phyloP scores from a whole-genome alignment of 768 basidiomycete genomes.

The Crassisporium funariophilum region DNA sequence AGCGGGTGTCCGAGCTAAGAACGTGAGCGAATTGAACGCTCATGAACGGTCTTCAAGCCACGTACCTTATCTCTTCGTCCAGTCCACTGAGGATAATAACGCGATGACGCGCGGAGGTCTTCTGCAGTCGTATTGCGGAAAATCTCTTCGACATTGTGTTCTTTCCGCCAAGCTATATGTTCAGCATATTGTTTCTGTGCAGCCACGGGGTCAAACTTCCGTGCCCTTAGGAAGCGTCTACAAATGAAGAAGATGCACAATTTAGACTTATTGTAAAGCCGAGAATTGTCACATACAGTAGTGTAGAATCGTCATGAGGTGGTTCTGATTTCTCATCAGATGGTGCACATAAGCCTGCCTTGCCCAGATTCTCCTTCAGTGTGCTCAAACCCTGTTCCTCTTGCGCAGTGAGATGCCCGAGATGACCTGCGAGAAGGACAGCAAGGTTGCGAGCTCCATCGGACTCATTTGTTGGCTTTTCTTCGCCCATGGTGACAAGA shows the following conservation, averaged over 20 bases:
- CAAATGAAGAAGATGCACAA: no score
- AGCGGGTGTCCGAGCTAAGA: slow-evolving; percentile 67
- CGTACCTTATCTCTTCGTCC: slow-evolving; percentile 74
- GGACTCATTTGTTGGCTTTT: background rate
- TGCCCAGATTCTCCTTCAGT: slow-evolving; percentile 55
- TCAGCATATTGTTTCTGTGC: slow-evolving; percentile 73
- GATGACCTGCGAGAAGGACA: slow-evolving; percentile 52
- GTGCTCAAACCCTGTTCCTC: slow-evolving; percentile 50
- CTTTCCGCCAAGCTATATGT: slow-evolving; percentile 67
- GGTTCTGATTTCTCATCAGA: slow-evolving; percentile 31
- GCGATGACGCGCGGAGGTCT: slow-evolving; percentile 60
- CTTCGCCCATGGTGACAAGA: background rate
- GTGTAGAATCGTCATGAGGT: slow-evolving; percentile 65
- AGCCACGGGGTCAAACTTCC: slow-evolving; percentile 60
- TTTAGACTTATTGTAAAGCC: slow-evolving; percentile 1
- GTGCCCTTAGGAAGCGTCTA: slow-evolving; percentile 82
- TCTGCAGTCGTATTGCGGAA: slow-evolving; percentile 58
- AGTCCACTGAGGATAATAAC: slow-evolving; percentile 82
- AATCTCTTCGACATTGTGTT: slow-evolving; percentile 61
- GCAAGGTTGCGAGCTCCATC: no score
- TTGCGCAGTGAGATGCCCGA: slow-evolving; percentile 51
- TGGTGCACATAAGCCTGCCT: slow-evolving; percentile 55
- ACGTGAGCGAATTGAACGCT: background rate
- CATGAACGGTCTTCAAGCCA: background rate
- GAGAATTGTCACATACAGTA: slow-evolving; percentile 51